Conservation (phyloP, 768 basidiomycete genomes). For the Macrolepiota dolichaula region DNA sequence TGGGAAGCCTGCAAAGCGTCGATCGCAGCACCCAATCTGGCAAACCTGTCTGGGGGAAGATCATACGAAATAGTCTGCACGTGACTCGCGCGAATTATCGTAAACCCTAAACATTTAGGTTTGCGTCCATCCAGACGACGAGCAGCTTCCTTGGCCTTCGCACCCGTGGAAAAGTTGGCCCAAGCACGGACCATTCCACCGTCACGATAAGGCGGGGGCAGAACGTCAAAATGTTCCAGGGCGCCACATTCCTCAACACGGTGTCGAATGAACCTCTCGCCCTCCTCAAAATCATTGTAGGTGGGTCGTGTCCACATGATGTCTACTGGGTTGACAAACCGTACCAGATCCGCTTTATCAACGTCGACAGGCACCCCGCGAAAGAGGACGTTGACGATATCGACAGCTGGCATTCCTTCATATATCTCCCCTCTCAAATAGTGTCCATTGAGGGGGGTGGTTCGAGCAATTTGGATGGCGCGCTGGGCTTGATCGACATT, state of each 20-base stretch:
- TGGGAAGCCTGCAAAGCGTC: constrained; percentile 36
- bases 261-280: constrained; percentile 31
- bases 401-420: constrained; percentile 55
- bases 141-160: constrained; percentile 51
- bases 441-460: constrained; percentile 31
- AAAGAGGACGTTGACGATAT: constrained; percentile 59
- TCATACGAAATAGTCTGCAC: constrained; percentile 48
- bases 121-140: constrained; percentile 42
- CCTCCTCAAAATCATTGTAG: constrained; percentile 32
- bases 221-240: constrained; percentile 30
- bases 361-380: constrained; percentile 46
- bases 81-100: constrained; percentile 48
- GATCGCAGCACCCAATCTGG: constrained; percentile 42
- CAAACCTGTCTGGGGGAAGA: constrained; percentile 35
- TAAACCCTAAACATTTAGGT: constrained; percentile 43
- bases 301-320: constrained; percentile 52
- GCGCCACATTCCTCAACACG: constrained; percentile 19
- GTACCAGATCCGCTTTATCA: constrained; percentile 35
- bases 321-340: constrained; percentile 44
- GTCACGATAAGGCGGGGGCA: constrained; percentile 46
- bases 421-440: constrained; percentile 48
- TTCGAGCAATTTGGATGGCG: constrained; percentile 44
- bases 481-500: constrained; percentile 43
- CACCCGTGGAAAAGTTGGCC: constrained; percentile 50
- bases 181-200: constrained; percentile 49